A percentile compares a stretch with the other conserved stretches of the same genome.
phyloP scores from a whole-genome alignment of 2,329 filamentous ascomycete genomes.

The Orbilia blumenaviensis region DNA sequence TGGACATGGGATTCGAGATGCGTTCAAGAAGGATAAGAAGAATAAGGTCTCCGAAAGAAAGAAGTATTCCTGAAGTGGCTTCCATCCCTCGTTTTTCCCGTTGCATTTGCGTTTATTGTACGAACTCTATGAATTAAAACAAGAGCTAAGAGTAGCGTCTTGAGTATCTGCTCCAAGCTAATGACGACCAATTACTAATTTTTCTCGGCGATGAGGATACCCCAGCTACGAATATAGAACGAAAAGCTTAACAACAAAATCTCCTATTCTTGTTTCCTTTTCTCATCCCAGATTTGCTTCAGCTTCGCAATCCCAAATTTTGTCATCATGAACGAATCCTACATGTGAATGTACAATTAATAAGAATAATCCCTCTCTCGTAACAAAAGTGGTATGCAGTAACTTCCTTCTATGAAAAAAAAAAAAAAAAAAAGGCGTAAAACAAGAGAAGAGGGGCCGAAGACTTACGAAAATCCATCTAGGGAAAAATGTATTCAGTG shows the following conservation, averaged over 20 bases:
- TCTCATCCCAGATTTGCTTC: slow-evolving; percentile 47
- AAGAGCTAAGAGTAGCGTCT: neutral
- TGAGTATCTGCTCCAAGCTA: neutral
- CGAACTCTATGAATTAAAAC: neutral
- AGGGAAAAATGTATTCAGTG: slow-evolving; percentile 56
- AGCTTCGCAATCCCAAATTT: slow-evolving; percentile 45
- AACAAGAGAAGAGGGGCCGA: too few species aligned
- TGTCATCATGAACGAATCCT: slow-evolving; percentile 53
- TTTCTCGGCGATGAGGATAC: too few species aligned
- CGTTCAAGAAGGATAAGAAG: neutral
- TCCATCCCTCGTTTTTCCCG: neutral
- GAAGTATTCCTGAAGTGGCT: neutral
- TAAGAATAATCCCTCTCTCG: neutral
- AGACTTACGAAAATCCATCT: slow-evolving; percentile 56
- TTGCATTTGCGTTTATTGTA: neutral
- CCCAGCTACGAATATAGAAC: neutral
- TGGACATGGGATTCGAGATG: neutral
- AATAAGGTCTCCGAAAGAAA: neutral
- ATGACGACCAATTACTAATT: neutral
- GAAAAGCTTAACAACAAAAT: neutral
- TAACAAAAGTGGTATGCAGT: neutral
- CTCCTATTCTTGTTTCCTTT: slow-evolving; percentile 27
- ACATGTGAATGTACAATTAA: neutral
- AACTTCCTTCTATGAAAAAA: neutral
- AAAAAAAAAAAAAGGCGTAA: neutral